Evolutionary conservation across 1,284 basidiomycete species (phyloP).

Genomic region (Pulveroboletus ridleyi): DNA sequence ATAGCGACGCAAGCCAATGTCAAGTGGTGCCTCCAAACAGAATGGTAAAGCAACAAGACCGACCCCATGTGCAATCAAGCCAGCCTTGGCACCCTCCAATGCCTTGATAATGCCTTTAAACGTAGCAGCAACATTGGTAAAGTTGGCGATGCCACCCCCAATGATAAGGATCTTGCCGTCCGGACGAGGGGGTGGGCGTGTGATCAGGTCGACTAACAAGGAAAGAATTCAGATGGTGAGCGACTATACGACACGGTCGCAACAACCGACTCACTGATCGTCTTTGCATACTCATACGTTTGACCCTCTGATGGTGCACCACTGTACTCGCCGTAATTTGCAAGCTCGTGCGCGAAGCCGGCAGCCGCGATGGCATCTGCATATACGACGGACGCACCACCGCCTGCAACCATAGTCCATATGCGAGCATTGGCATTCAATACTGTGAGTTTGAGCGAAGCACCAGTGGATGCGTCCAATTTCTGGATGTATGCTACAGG

Average conservation of each 20-base stretch:
- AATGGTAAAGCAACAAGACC: slow-evolving; percentile 8
- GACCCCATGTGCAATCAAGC: slow-evolving; percentile 75
- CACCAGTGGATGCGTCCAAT: slow-evolving; percentile 96
- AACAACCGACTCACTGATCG: slow-evolving; percentile 71
- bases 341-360: slow-evolving; percentile 96
- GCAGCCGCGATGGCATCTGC: slow-evolving; percentile 97
- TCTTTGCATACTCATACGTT: slow-evolving; percentile 99
- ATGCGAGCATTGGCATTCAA: slow-evolving; percentile 95
- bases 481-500: slow-evolving; percentile 93
- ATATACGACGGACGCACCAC: slow-evolving; percentile 86
- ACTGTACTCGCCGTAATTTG: slow-evolving; percentile 99
- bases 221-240: slow-evolving; percentile 10
- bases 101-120: slow-evolving; percentile 99
- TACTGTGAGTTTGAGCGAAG: slow-evolving; percentile 97
- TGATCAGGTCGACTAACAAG: slow-evolving; percentile 87
- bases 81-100: slow-evolving; percentile 92
- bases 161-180: slow-evolving; percentile 99
- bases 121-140: slow-evolving; percentile 98
- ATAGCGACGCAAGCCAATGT: slow-evolving; percentile 19
- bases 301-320: slow-evolving; percentile 98
- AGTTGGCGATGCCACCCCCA: slow-evolving; percentile 99
- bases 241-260: neutral
- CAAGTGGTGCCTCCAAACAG: neutral
- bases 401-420: slow-evolving; percentile 99
- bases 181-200: slow-evolving; percentile 83